Conservation (phyloP, 2,329 filamentous ascomycete genomes). For the Cladosporium oxysporum region DNA sequence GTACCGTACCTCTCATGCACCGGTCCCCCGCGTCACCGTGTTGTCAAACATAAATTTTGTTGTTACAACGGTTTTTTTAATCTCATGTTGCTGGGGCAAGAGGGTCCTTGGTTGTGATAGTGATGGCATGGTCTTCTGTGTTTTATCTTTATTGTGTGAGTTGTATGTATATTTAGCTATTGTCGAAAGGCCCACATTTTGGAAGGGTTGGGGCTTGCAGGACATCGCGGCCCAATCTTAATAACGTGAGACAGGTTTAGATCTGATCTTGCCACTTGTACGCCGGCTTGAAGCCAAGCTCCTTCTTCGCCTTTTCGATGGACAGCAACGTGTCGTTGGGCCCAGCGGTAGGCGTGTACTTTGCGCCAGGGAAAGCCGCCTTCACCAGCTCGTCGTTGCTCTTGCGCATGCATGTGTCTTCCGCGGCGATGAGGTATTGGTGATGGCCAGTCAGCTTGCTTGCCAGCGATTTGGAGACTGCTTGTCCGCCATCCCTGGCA, state of each 20-base stretch:
- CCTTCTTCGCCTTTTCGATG: slow-evolving; percentile 31
- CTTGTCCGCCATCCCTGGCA: slow-evolving; percentile 28
- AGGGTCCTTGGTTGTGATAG: neutral
- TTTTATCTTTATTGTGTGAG: neutral
- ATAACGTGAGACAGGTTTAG: neutral
- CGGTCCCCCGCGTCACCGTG: slow-evolving; percentile 10
- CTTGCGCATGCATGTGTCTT: slow-evolving; percentile 29
- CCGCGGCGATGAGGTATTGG: slow-evolving; percentile 28
- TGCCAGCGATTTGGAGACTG: slow-evolving; percentile 25
- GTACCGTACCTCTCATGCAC: neutral
- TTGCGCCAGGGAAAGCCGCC: slow-evolving; percentile 26
- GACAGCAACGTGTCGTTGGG: slow-evolving; percentile 27
- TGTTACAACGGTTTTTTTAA: neutral
- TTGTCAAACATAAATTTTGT: slow-evolving; percentile 1
- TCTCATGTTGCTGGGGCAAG: neutral
- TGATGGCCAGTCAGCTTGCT: slow-evolving; percentile 27
- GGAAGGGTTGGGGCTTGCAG: neutral
- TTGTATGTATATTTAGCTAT: neutral
- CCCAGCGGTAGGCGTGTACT: slow-evolving; percentile 25
- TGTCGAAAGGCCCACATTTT: neutral
- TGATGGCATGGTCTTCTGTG: neutral
- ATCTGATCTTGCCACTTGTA: slow-evolving; percentile 31
- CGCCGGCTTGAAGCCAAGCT: slow-evolving; percentile 27
- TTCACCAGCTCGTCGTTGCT: slow-evolving; percentile 30
- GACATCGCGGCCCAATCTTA: neutral